Percentiles rank a stretch among this genome's conserved stretches.
Conservation (phyloP, 768 basidiomycete genomes). For the Daedaleopsis sinensis region DNA sequence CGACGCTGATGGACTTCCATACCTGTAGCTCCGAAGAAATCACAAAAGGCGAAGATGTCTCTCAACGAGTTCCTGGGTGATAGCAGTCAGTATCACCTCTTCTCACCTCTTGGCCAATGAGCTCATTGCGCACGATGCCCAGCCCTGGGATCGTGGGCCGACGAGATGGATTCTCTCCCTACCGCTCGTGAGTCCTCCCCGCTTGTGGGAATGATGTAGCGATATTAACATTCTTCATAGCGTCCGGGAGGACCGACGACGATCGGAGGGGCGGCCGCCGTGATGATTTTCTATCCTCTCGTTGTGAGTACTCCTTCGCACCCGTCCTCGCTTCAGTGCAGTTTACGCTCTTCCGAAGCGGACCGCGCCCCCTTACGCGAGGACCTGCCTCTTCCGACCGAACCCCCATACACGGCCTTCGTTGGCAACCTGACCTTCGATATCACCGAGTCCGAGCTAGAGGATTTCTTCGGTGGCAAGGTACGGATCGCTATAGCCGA, state of each 20-base stretch:
- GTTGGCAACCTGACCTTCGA: constrained; percentile 96
- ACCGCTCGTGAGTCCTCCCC: constrained; percentile 77
- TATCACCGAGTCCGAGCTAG: constrained; percentile 81
- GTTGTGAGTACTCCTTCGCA: constrained; percentile 49
- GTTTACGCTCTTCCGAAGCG: constrained; percentile 36
- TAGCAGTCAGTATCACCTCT: constrained; percentile 54
- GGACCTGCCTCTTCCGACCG: constrained; percentile 93
- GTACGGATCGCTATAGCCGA: constrained; percentile 35
- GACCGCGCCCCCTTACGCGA: constrained; percentile 75
- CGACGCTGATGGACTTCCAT: constrained; percentile 1
- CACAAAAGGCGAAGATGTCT: constrained; percentile 77
- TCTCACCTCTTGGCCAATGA: constrained; percentile 17
- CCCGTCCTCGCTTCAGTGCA: constrained; percentile 10
- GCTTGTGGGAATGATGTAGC: constrained; percentile 7
- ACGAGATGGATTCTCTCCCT: constrained; percentile 94
- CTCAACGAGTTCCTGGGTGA: constrained; percentile 93
- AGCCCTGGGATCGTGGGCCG: constrained; percentile 97
- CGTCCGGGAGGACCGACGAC: constrained; percentile 71
- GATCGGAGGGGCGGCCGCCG: constrained; percentile 59
- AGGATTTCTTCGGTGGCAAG: constrained; percentile 74
- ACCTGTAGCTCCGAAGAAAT: constrained; percentile 80
- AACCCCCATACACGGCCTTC: constrained; percentile 95
- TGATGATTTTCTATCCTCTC: constrained; percentile 66
- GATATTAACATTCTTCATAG: constrained; percentile 33
- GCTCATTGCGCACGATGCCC: constrained; percentile 19